Evolutionary conservation across 208 protist species (phyloP).

Genomic region (Acanthamoeba castellanii): DNA sequence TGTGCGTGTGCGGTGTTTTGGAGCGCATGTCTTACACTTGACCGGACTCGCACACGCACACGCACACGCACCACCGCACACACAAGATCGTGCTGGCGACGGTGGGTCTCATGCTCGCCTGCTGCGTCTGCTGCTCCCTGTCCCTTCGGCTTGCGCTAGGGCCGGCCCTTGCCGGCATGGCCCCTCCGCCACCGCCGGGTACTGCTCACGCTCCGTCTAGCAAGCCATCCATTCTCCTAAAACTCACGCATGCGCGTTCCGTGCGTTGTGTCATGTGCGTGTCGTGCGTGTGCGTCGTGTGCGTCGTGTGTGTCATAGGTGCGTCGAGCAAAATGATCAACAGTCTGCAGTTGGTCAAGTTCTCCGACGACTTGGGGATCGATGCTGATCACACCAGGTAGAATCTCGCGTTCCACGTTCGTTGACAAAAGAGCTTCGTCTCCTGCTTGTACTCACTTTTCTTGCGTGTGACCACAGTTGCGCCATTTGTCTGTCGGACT

Average conservation of each 20-base stretch:
- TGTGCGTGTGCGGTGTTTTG: too few relatives aligned
- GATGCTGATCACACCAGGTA: conserved; percentile 51
- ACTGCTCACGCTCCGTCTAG: background rate
- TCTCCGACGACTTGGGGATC: conserved; percentile 29
- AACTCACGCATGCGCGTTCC: too few relatives aligned
- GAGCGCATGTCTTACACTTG: background rate
- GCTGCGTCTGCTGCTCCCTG: background rate
- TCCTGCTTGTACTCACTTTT: background rate
- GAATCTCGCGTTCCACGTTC: background rate
- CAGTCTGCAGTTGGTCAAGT: background rate
- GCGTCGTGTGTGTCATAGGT: background rate
- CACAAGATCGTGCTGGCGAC: background rate
- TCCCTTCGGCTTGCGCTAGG: background rate
- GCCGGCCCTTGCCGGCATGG: background rate
- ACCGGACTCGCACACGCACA: background rate
- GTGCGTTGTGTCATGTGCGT: too few relatives aligned
- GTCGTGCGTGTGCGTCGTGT: too few relatives aligned
- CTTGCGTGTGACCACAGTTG: conserved; percentile 11
- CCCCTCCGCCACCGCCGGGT: conserved; percentile 7
- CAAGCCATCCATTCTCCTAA: background rate
- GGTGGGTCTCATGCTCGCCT: background rate
- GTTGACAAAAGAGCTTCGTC: background rate
- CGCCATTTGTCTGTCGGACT: conserved; percentile 82
- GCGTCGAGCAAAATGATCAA: background rate
- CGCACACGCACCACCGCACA: background rate